Evolutionary conservation across 1,139 yeast species (phyloP).

Genomic region (Debaryomyces subglobosus): DNA sequence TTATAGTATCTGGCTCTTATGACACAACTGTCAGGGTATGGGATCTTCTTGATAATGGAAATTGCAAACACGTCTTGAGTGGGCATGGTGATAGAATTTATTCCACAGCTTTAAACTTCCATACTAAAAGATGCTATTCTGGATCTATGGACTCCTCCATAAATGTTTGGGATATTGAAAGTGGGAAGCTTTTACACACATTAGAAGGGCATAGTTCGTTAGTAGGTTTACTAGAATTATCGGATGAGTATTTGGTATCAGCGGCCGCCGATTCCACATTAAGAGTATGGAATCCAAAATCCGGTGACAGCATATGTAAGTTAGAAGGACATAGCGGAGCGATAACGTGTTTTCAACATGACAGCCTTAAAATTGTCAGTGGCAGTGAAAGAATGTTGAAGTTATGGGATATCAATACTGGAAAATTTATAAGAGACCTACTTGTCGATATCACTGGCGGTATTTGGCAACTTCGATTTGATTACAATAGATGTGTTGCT

Average conservation of each 20-base stretch:
- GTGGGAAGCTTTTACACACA: constrained; percentile 68
- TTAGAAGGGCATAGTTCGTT: constrained; percentile 86
- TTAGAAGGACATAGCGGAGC: constrained; percentile 87
- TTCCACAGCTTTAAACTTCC: constrained; percentile 78
- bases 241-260: constrained; percentile 79
- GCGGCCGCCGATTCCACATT: constrained; percentile 96
- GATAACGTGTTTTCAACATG: constrained; percentile 92
- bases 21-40: constrained; percentile 91
- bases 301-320: constrained; percentile 68
- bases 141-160: constrained; percentile 93
- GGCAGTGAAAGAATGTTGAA: constrained; percentile 86
- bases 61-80: constrained; percentile 69
- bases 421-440: constrained; percentile 74
- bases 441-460: constrained; percentile 76
- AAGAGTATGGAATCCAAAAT: constrained; percentile 88
- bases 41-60: constrained; percentile 74
- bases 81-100: constrained; percentile 91
- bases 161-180: constrained; percentile 83
- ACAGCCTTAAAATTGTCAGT: constrained; percentile 79
- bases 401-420: constrained; percentile 82
- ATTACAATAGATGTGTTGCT: constrained; percentile 81
- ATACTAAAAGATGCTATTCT: constrained; percentile 79
- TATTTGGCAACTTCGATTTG: constrained; percentile 94
- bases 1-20: constrained; percentile 86
- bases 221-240: constrained; percentile 83